Conservation (phyloP, 192 early-diverging fungal species). For the Coemansia sp. region DNA sequence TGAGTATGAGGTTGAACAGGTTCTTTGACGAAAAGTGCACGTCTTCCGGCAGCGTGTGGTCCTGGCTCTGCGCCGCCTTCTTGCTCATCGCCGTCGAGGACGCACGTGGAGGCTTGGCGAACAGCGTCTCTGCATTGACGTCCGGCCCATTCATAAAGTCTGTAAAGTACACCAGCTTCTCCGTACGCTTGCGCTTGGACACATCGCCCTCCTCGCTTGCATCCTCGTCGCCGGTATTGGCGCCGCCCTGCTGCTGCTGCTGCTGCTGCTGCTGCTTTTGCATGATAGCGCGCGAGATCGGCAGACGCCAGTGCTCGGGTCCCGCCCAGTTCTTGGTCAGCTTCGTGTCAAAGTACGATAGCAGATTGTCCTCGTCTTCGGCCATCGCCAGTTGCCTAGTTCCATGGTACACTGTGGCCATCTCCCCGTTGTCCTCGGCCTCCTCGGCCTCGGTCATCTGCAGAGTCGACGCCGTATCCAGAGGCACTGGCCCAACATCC, state of each 20-base stretch:
- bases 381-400: constrained; percentile 33
- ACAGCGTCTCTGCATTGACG: constrained; percentile 62
- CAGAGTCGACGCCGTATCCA: constrained; percentile 37
- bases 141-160: constrained; percentile 66
- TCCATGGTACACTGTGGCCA: constrained; percentile 8
- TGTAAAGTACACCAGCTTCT: constrained; percentile 53
- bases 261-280: constrained; percentile 32
- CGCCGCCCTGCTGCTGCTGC: constrained; percentile 12
- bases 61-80: constrained; percentile 56
- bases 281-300: constrained; percentile 46
- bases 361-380: constrained; percentile 64
- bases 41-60: constrained; percentile 82
- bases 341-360: constrained; percentile 85
- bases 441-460: constrained; percentile 33
- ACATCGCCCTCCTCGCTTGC: constrained; percentile 29
- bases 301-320: constrained; percentile 86
- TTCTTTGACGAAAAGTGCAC: constrained; percentile 68
- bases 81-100: constrained; percentile 56
- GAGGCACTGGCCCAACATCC: constrained; percentile 42
- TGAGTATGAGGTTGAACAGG: constrained; percentile 59
- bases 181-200: constrained; percentile 52
- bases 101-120: constrained; percentile 60
- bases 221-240: constrained; percentile 13
- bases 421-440: constrained; percentile 19
- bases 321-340: constrained; percentile 88